phyloP scores from a whole-genome alignment of 306 rosid genomes.

The Medicago ruthenica region DNA sequence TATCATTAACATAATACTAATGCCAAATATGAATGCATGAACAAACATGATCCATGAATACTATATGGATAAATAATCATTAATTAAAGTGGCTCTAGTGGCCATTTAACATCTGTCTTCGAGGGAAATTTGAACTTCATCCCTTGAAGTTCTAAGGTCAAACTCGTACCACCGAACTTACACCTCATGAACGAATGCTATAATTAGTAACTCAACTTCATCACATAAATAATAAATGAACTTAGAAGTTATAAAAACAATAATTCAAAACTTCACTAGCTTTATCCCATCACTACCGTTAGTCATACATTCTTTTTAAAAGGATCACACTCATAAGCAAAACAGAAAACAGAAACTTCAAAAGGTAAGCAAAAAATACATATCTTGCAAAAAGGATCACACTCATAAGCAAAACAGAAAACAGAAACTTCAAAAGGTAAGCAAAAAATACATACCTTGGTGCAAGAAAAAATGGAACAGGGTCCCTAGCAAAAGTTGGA shows the following conservation, averaged over 20 bases:
- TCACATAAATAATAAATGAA: slow-evolving; percentile 11
- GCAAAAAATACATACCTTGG: slow-evolving; percentile 55
- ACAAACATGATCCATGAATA: slow-evolving; percentile 16
- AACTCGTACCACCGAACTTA: background rate
- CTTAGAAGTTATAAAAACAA: background rate
- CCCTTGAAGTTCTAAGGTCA: background rate
- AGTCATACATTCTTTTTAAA: background rate
- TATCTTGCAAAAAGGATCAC: too few species aligned
- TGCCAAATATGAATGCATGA: slow-evolving; percentile 15
- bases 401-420: background rate
- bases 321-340: slow-evolving; percentile 7
- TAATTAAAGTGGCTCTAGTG: background rate
- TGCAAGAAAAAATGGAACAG: slow-evolving; percentile 76
- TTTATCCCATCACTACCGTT: background rate
- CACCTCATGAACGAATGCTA: background rate
- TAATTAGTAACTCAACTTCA: slow-evolving; percentile 12
- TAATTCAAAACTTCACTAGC: slow-evolving; percentile 3
- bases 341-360: slow-evolving; percentile 5
- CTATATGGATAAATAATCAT: background rate
- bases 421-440: background rate
- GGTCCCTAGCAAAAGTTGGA: slow-evolving; percentile 82
- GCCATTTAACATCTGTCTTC: background rate
- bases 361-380: background rate
- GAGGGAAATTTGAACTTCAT: background rate
- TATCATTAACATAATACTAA: background rate